Conservation (phyloP, 805 yeast species). For the Saccharomyces jurei region DNA sequence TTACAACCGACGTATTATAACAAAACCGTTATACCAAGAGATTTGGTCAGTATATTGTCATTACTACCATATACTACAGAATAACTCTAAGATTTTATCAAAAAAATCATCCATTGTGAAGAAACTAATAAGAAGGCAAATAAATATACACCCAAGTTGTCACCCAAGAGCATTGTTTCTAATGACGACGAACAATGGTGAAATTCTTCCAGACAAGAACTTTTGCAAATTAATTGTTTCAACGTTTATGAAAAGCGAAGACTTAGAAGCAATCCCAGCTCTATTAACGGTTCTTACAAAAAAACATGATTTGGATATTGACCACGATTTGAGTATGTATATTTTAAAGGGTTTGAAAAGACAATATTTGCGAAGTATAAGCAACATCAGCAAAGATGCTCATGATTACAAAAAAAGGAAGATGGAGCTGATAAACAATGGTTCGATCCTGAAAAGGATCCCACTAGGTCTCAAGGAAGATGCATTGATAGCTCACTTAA, state of each 20-base stretch:
- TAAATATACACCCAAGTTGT: slow-evolving; percentile 8
- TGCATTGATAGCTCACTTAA: not conserved
- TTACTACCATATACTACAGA: slow-evolving; percentile 10
- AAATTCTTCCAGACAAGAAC: slow-evolving; percentile 14
- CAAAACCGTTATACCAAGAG: slow-evolving; percentile 23
- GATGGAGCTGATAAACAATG: not conserved
- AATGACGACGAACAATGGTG: slow-evolving; percentile 15
- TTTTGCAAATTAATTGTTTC: slow-evolving; percentile 14
- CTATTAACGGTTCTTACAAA: slow-evolving; percentile 12
- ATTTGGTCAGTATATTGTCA: slow-evolving; percentile 28
- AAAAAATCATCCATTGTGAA: slow-evolving; percentile 1
- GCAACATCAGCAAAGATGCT: not conserved
- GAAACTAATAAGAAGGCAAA: slow-evolving; percentile 6
- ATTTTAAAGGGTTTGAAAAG: slow-evolving; percentile 17
- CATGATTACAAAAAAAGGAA: slow-evolving; percentile 4
- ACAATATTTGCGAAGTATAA: slow-evolving; percentile 9
- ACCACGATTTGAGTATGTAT: slow-evolving; percentile 5
- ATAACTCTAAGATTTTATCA: slow-evolving; percentile 12
- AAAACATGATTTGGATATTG: slow-evolving; percentile 11
- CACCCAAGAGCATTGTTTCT: slow-evolving; percentile 10
- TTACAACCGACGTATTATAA: slow-evolving; percentile 9
- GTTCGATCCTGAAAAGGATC: not conserved
- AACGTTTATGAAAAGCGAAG: slow-evolving; percentile 15
- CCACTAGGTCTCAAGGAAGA: not conserved
- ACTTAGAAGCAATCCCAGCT: slow-evolving; percentile 22